These are phyloP conservation scores for Protostelium mycophagum DNA, from an alignment of 78 protist species.

Conservation along the genomic window DNA sequence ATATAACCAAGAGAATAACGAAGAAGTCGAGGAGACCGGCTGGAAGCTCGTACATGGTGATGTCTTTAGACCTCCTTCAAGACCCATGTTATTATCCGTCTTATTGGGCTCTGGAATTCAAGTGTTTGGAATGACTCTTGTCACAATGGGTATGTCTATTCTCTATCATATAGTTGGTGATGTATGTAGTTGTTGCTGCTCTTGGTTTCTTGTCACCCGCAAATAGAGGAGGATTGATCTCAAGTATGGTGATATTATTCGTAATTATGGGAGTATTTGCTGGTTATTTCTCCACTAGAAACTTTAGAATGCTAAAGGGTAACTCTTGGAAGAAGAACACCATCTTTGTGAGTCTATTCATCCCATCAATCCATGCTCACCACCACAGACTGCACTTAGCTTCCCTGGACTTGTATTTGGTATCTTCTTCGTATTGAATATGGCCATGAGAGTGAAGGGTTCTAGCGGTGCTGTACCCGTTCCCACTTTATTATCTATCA, in stretches of 20 bases:
- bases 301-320: conserved; percentile 77
- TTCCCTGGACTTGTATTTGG: conserved; percentile 66
- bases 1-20: conserved; percentile 64
- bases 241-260: conserved; percentile 82
- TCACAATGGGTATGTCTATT: conserved; percentile 57
- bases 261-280: conserved; percentile 87
- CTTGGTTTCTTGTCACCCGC: conserved; percentile 97
- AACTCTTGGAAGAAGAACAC: conserved; percentile 77
- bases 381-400: conserved; percentile 50
- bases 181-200: conserved; percentile 67
- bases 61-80: conserved; percentile 92
- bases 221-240: conserved; percentile 84
- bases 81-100: conserved; percentile 70
- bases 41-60: conserved; percentile 98
- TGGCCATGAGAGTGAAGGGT: conserved; percentile 73
- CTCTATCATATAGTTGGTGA: background rate
- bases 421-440: conserved; percentile 76
- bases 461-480: conserved; percentile 88
- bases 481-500: conserved; percentile 58
- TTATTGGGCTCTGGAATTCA: conserved; percentile 88
- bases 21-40: conserved; percentile 87
- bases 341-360: conserved; percentile 5
- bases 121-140: conserved; percentile 72
- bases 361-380: background rate
- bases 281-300: conserved; percentile 82